These are phyloP conservation scores for Tympanopsis confertula DNA, from an alignment of 2,329 filamentous ascomycete species.

Conservation along the genomic window DNA sequence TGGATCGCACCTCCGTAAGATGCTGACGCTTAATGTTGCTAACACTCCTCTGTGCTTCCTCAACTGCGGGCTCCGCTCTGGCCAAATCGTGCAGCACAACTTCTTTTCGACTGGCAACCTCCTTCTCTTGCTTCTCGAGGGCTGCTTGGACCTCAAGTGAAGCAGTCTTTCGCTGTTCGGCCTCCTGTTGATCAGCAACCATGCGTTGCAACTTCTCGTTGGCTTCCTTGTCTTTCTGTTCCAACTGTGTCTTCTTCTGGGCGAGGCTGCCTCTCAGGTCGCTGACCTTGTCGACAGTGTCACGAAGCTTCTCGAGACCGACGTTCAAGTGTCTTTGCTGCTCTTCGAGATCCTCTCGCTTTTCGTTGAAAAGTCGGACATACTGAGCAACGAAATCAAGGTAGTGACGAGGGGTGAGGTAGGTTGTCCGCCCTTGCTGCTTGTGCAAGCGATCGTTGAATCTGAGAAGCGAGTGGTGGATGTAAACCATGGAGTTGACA, in stretches of 20 bases:
- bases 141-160: conserved; percentile 82
- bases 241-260: conserved; percentile 85
- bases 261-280: conserved; percentile 83
- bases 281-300: conserved; percentile 93
- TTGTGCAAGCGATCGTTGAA: conserved; percentile 83
- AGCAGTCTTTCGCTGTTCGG: conserved; percentile 77
- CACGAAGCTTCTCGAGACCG: conserved; percentile 89
- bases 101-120: conserved; percentile 72
- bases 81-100: conserved; percentile 81
- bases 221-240: conserved; percentile 86
- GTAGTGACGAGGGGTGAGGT: conserved; percentile 91
- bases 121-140: conserved; percentile 77
- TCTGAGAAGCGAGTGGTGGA: conserved; percentile 83
- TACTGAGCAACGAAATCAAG: conserved; percentile 97
- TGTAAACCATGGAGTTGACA: conserved; percentile 97
- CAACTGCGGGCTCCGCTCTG: conserved; percentile 81
- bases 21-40: conserved; percentile 98
- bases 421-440: conserved; percentile 86
- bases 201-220: conserved; percentile 96
- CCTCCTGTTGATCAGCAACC: conserved; percentile 90
- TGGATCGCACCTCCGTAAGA: conserved; percentile 91
- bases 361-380: conserved; percentile 93
- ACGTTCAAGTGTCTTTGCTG: conserved; percentile 97
- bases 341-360: conserved; percentile 95
- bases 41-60: conserved; percentile 88